Evolutionary conservation across 2,329 filamentous ascomycete genomes (phyloP).

Genomic region (Ophiostoma populinum): DNA sequence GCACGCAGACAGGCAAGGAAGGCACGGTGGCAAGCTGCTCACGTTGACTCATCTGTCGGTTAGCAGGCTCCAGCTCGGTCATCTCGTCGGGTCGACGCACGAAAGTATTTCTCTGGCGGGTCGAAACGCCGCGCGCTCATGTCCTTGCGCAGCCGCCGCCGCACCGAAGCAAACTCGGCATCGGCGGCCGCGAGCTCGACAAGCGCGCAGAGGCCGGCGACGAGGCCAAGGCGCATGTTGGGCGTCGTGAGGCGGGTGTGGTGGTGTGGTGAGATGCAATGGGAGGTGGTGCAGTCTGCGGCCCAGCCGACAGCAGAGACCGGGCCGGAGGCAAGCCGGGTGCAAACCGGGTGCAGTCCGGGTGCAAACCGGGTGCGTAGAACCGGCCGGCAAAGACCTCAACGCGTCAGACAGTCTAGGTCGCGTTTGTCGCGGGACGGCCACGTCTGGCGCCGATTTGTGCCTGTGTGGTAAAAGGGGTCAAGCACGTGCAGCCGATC

Average conservation of each 20-base stretch:
- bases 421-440: no score
- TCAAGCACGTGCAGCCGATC: no score
- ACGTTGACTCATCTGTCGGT: slow-evolving; percentile 6
- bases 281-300: no score
- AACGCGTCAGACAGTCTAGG: no score
- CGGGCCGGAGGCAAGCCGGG: no score
- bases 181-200: slow-evolving; percentile 7
- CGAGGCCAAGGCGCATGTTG: not conserved
- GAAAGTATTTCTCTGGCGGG: slow-evolving; percentile 19
- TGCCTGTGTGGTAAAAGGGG: no score
- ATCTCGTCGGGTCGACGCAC: slow-evolving; percentile 9
- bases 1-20: not conserved
- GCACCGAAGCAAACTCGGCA: slow-evolving; percentile 11
- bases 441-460: no score
- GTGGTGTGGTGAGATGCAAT: not conserved
- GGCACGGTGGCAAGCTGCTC: not conserved
- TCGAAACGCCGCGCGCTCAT: slow-evolving; percentile 9
- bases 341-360: no score
- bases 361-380: no score
- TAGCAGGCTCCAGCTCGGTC: not conserved
- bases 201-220: slow-evolving; percentile 5
- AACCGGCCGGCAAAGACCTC: no score
- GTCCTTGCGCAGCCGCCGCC: slow-evolving; percentile 14
- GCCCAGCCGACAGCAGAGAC: no score
- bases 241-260: not conserved